Conservation (phyloP, 1,284 basidiomycete species). For the Fomes fomentarius region DNA sequence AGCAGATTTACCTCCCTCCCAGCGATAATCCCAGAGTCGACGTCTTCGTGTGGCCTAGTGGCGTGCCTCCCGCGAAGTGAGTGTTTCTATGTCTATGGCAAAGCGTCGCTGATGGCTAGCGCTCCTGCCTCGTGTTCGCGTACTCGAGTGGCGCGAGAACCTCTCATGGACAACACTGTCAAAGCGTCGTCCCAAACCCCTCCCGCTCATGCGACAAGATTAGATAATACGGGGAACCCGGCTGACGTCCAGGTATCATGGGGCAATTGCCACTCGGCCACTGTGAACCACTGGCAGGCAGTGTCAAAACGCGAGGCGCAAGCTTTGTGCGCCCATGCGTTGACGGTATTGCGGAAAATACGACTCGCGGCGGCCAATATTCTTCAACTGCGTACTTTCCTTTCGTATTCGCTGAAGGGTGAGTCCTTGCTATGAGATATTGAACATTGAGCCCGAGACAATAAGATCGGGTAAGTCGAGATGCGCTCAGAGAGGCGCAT, state of each 20-base stretch:
- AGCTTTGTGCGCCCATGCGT: not conserved
- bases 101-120: not conserved
- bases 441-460: not conserved
- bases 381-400: too few relatives aligned
- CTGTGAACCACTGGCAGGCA: not conserved
- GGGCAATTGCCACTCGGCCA: constrained; percentile 2
- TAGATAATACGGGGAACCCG: not conserved
- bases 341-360: not conserved
- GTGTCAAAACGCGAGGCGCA: not conserved
- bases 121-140: not conserved
- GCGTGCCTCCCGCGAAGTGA: not conserved
- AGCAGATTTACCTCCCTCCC: not conserved
- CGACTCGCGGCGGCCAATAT: not conserved
- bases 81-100: not conserved
- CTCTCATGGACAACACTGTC: not conserved
- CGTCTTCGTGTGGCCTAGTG: not conserved
- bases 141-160: not conserved
- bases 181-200: not conserved
- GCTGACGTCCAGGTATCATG: not conserved
- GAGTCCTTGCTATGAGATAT: not conserved
- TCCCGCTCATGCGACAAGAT: not conserved
- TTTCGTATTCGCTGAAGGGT: not conserved
- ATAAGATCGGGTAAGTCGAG: not conserved
- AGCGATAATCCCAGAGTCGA: not conserved
- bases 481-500: not conserved